These are phyloP conservation scores for Moricandia arvensis DNA, from an alignment of 345 rosid species.

Conservation along the genomic window DNA sequence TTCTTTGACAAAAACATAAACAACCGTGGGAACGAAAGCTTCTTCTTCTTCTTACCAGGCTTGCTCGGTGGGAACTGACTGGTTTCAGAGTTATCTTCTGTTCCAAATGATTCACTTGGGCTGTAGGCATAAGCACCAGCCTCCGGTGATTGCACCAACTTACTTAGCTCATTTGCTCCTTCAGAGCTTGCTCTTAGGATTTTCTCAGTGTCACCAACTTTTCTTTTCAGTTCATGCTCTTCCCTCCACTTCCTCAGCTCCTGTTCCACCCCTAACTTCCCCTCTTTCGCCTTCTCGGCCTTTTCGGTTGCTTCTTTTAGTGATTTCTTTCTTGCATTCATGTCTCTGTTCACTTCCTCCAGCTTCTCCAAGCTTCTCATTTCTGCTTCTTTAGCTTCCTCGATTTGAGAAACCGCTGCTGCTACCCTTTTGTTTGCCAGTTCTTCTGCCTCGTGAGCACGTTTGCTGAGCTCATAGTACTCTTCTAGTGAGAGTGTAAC, in stretches of 20 bases:
- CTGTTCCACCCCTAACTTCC: neutral
- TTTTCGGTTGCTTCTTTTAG: neutral
- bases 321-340: neutral
- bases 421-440: neutral
- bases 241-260: neutral
- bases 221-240: neutral
- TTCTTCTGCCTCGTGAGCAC: neutral
- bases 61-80: neutral
- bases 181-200: neutral
- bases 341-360: neutral
- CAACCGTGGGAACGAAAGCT: neutral
- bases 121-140: neutral
- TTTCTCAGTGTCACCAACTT: neutral
- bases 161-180: neutral
- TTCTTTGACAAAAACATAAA: neutral
- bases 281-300: neutral
- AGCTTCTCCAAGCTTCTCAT: neutral
- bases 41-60: neutral
- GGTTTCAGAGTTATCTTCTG: neutral
- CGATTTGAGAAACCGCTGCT: neutral
- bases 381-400: neutral
- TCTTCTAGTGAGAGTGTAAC: neutral
- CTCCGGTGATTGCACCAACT: neutral
- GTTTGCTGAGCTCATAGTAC: neutral
- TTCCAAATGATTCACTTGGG: neutral